Evolutionary conservation across 164 flowering plant genomes (phyloP).

Genomic region (Umbilicus rupestris): DNA sequence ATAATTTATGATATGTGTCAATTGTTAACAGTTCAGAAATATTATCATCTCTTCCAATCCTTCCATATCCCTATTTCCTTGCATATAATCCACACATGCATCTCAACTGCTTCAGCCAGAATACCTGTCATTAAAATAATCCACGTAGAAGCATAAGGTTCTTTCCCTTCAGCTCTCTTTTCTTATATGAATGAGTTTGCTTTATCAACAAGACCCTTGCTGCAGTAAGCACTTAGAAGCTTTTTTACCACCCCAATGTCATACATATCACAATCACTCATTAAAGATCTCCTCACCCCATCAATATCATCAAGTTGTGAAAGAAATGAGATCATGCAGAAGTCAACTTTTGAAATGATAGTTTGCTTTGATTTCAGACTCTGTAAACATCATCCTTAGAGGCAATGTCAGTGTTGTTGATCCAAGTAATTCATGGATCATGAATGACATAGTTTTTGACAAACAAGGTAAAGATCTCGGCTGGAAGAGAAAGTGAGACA

Average conservation of each 20-base stretch:
- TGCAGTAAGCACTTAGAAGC: slow-evolving; percentile 18
- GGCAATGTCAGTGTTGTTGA: slow-evolving; percentile 19
- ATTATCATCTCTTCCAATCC: slow-evolving; percentile 12
- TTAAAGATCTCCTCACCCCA: slow-evolving; percentile 5
- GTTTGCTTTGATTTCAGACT: slow-evolving; percentile 24
- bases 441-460: too few species aligned
- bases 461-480: too few species aligned
- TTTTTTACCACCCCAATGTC: slow-evolving; percentile 14
- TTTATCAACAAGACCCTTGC: slow-evolving; percentile 15
- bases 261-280: slow-evolving; percentile 5
- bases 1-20: slow-evolving; percentile 15
- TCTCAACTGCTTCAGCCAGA: slow-evolving; percentile 14
- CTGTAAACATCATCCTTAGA: slow-evolving; percentile 29
- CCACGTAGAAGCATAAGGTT: slow-evolving; percentile 18
- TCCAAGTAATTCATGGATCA: too few species aligned
- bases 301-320: slow-evolving; percentile 5
- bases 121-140: slow-evolving; percentile 13
- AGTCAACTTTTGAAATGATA: slow-evolving; percentile 1
- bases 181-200: slow-evolving; percentile 11
- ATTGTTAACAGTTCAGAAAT: slow-evolving; percentile 11
- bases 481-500: too few species aligned
- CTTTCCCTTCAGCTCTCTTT: slow-evolving; percentile 4
- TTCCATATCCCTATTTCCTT: slow-evolving; percentile 11
- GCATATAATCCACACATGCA: slow-evolving; percentile 16
- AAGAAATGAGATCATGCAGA: slow-evolving; percentile 4